Evolutionary conservation across 202 grass and related monocot species (phyloP).

Genomic region (Panicum virgatum): DNA sequence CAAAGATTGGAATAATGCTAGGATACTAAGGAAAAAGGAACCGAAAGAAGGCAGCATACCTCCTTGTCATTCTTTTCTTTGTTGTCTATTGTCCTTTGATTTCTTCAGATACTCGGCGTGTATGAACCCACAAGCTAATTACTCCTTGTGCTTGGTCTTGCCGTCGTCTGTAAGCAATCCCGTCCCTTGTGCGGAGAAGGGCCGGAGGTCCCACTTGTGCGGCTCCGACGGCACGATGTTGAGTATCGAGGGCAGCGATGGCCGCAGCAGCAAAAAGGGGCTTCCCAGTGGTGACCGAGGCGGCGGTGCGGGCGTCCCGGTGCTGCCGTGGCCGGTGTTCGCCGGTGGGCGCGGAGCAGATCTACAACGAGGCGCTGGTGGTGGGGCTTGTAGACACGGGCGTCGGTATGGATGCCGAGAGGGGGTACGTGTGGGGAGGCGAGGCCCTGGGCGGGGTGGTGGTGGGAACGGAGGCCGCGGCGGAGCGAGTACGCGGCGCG

Average conservation of each 20-base stretch:
- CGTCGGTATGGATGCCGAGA: too few species aligned
- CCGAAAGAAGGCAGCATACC: slow-evolving; percentile 36
- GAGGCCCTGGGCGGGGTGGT: too few species aligned
- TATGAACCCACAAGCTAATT: not conserved
- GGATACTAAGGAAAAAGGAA: not conserved
- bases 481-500: too few species aligned
- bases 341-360: too few species aligned
- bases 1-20: slow-evolving; percentile 8
- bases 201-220: slow-evolving; percentile 83
- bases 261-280: slow-evolving; percentile 67
- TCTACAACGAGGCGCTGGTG: too few species aligned
- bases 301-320: too few species aligned
- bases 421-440: too few species aligned
- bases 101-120: slow-evolving; percentile 70
- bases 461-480: too few species aligned
- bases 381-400: too few species aligned
- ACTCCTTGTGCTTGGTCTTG: too few species aligned
- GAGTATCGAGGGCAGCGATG: slow-evolving; percentile 68
- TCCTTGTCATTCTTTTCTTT: slow-evolving; percentile 94
- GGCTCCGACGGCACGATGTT: slow-evolving; percentile 89
- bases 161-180: not conserved
- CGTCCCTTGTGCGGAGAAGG: slow-evolving; percentile 59
- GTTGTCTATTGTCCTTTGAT: slow-evolving; percentile 86
- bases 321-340: too few species aligned
- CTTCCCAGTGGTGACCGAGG: slow-evolving; percentile 62